Evolutionary conservation across 2,329 filamentous ascomycete genomes (phyloP).

Genomic region (Chlorencoelia australis): DNA sequence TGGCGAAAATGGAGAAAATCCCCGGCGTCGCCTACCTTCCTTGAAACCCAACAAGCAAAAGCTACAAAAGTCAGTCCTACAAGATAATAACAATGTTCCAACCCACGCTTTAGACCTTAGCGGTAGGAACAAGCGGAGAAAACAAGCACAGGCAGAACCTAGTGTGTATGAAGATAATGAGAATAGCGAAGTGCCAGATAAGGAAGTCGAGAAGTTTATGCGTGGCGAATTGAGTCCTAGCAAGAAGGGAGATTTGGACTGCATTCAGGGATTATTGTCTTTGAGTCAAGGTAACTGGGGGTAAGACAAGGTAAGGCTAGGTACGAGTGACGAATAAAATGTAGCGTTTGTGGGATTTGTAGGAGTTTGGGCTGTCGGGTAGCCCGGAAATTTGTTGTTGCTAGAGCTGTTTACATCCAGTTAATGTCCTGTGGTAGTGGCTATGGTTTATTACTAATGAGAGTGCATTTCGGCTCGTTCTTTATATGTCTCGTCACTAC

Average conservation of each 20-base stretch:
- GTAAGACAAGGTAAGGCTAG: constrained; percentile 8
- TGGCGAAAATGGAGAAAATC: constrained; percentile 37
- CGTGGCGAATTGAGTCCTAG: constrained; percentile 52
- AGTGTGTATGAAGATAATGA: constrained; percentile 45
- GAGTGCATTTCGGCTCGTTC: no score
- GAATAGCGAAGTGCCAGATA: constrained; percentile 30
- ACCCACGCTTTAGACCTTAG: constrained; percentile 19
- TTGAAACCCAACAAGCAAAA: constrained; percentile 15
- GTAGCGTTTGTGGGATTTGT: constrained; percentile 3
- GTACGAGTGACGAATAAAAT: constrained; percentile 3
- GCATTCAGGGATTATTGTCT: constrained; percentile 78
- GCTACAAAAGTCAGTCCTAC: constrained; percentile 18
- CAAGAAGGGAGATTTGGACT: constrained; percentile 75
- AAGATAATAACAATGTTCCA: constrained; percentile 19
- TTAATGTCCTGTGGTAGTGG: no score
- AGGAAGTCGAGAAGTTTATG: constrained; percentile 69
- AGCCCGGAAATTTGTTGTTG: no score
- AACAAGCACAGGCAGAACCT: constrained; percentile 24
- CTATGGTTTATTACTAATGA: no score
- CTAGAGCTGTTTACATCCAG: no score
- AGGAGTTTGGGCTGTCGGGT: constrained; percentile 5
- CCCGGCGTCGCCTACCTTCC: constrained; percentile 26
- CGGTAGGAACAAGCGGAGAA: constrained; percentile 16
- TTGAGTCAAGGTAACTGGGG: constrained; percentile 90
- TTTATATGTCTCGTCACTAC: no score